These are phyloP conservation scores for Emergomyces pasteurianus DNA, from an alignment of 2,329 filamentous ascomycete genomes.

Conservation along the genomic window DNA sequence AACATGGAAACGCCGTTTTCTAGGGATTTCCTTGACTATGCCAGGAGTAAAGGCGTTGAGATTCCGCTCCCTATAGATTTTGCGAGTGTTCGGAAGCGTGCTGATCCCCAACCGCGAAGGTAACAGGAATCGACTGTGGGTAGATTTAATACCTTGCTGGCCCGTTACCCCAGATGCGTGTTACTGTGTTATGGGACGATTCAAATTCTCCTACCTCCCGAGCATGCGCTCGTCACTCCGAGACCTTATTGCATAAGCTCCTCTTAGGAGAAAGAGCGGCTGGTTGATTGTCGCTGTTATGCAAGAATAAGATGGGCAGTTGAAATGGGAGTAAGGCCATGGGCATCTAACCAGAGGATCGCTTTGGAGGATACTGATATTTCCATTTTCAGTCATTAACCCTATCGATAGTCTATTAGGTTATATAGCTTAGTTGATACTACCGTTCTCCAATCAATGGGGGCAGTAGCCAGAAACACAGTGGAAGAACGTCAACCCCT, in stretches of 20 bases:
- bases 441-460: neutral
- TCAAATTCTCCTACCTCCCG: neutral
- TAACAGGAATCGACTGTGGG: neutral
- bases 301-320: neutral
- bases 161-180: neutral
- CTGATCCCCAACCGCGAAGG: neutral
- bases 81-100: neutral
- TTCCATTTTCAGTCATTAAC: neutral
- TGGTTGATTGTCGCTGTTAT: neutral
- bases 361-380: neutral
- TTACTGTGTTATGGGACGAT: neutral
- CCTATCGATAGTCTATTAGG: neutral
- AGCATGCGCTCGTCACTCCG: neutral
- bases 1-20: slow-evolving; percentile 1
- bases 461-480: neutral
- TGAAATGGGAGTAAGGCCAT: neutral
- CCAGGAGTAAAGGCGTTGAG: slow-evolving; percentile 4
- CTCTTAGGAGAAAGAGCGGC: neutral
- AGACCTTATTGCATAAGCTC: neutral
- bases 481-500: neutral
- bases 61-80: slow-evolving; percentile 1
- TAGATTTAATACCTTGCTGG: neutral
- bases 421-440: neutral
- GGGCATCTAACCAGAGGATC: neutral
- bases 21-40: slow-evolving; percentile 10